Conservation (phyloP, 768 basidiomycete genomes). For the Pisolithus marmoratus region DNA sequence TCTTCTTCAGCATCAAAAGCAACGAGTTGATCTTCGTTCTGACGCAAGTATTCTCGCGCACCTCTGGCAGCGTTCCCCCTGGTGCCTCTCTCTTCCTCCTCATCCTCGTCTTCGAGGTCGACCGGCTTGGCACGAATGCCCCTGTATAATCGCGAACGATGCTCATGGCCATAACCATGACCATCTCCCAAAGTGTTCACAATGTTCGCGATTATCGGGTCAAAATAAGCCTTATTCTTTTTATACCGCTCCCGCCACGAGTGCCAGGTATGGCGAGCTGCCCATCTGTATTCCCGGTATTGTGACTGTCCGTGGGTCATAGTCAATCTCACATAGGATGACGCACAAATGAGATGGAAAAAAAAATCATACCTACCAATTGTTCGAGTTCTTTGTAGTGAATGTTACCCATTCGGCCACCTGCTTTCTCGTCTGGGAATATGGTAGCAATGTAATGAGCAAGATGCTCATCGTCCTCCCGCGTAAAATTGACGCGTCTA, state of each 20-base stretch:
- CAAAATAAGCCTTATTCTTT: constrained; percentile 36
- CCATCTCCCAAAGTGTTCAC: constrained; percentile 6
- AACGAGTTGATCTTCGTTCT: constrained; percentile 2
- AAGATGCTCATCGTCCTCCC: constrained; percentile 38
- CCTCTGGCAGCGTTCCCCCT: not conserved
- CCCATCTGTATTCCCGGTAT: constrained; percentile 37
- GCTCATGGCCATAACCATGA: constrained; percentile 19
- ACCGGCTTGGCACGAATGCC: not conserved
- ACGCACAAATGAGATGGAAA: not conserved
- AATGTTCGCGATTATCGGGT: constrained; percentile 36
- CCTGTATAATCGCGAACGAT: constrained; percentile 13
- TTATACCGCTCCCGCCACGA: constrained; percentile 63
- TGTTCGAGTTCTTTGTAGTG: constrained; percentile 42
- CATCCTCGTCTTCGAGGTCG: constrained; percentile 3
- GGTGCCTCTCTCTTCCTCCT: constrained; percentile 6
- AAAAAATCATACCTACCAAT: constrained; percentile 35
- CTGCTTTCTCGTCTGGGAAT: constrained; percentile 28
- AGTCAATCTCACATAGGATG: not conserved
- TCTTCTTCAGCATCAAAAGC: constrained; percentile 1
- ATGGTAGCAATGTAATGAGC: constrained; percentile 45
- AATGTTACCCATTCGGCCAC: constrained; percentile 43
- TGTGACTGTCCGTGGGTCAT: constrained; percentile 13
- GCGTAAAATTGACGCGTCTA: constrained; percentile 29
- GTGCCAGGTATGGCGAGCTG: constrained; percentile 44
- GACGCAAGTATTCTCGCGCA: no score